Evolutionary conservation across 352 stramenopile species (phyloP).

Genomic region (Elongisporangium anandrum): DNA sequence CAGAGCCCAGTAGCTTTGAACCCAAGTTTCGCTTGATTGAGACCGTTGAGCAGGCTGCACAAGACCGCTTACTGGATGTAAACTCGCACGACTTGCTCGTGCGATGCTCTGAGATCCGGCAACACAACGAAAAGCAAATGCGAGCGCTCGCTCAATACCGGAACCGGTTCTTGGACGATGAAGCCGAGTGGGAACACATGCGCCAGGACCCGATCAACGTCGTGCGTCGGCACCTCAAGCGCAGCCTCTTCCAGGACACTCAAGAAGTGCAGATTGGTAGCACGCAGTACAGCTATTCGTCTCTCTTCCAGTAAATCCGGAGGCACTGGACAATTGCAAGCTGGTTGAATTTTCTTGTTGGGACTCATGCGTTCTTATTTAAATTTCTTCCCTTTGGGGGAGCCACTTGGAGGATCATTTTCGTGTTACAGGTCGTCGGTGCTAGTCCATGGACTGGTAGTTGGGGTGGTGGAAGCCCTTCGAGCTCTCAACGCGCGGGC

Average conservation of each 20-base stretch:
- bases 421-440: no score
- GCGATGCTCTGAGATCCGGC: constrained; percentile 55
- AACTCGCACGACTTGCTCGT: constrained; percentile 76
- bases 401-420: no score
- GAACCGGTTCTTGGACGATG: constrained; percentile 49
- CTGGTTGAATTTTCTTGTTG: not conserved
- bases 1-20: not conserved
- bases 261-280: constrained; percentile 62
- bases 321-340: no score
- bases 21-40: constrained; percentile 45
- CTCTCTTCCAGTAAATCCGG: constrained; percentile 51
- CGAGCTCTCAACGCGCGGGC: constrained; percentile 10
- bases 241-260: constrained; percentile 46
- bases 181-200: constrained; percentile 59
- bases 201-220: constrained; percentile 68
- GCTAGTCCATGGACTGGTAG: constrained; percentile 12
- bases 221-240: constrained; percentile 49
- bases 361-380: not conserved
- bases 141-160: constrained; percentile 33
- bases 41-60: constrained; percentile 51
- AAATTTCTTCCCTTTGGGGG: not conserved
- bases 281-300: constrained; percentile 62
- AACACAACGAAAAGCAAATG: constrained; percentile 44
- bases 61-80: constrained; percentile 39
- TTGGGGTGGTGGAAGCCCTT: constrained; percentile 6